phyloP scores from a whole-genome alignment of 306 rosid species.

The Trifolium dubium region DNA sequence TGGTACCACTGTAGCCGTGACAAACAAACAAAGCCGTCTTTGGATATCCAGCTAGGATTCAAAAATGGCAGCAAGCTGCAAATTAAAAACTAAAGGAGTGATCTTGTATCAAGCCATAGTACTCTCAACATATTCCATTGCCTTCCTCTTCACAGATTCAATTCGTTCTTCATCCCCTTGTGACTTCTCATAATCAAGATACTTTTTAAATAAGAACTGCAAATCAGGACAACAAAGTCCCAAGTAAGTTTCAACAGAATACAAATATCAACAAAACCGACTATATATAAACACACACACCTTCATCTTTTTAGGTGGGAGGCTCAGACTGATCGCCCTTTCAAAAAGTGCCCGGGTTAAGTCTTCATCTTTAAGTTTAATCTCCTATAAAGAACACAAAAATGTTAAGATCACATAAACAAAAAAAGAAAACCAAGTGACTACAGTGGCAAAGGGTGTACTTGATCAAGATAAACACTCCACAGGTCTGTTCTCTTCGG shows the following conservation, averaged over 20 bases:
- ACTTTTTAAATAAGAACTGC: conserved; percentile 90
- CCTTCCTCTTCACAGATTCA: conserved; percentile 78
- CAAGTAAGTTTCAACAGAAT: conserved; percentile 26
- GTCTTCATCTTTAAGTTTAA: conserved; percentile 74
- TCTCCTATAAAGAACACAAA: conserved; percentile 62
- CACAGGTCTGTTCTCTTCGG: conserved; percentile 89
- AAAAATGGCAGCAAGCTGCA: conserved; percentile 7
- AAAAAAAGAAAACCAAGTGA: background rate
- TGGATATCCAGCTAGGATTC: conserved; percentile 3
- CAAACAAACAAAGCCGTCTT: conserved; percentile 8
- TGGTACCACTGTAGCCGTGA: background rate
- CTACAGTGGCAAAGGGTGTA: conserved; percentile 37
- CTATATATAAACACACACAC: conserved; percentile 9
- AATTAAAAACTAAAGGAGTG: background rate
- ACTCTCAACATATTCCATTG: conserved; percentile 79
- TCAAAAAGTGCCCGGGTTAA: conserved; percentile 84
- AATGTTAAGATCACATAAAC: conserved; percentile 23
- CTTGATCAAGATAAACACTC: conserved; percentile 97
- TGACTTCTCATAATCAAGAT: conserved; percentile 79
- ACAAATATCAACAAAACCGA: conserved; percentile 11
- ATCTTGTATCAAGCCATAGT: conserved; percentile 52
- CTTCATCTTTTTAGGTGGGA: conserved; percentile 88
- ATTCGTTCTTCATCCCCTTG: conserved; percentile 74
- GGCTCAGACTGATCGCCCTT: conserved; percentile 86
- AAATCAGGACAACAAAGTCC: conserved; percentile 32